Conservation (phyloP, 345 rosid genomes). For the Hevea brasiliensis region DNA sequence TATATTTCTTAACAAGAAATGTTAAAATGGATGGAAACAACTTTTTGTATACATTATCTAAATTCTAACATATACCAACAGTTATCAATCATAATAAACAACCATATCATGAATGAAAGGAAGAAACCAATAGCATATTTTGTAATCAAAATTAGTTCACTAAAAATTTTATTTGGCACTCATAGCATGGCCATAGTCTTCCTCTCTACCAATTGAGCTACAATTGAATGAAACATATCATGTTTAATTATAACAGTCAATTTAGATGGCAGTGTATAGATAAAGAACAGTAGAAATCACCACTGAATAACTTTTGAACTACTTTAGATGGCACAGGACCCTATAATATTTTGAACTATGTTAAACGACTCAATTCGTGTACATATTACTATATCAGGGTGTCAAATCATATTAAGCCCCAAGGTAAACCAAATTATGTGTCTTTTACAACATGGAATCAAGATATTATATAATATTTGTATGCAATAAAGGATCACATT, state of each 20-base stretch:
- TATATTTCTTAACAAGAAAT: neutral
- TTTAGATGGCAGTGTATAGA: neutral
- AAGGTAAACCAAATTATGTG: neutral
- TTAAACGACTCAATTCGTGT: neutral
- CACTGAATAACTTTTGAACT: neutral
- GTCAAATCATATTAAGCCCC: neutral
- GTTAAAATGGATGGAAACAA: neutral
- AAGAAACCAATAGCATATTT: neutral
- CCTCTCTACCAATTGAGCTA: neutral
- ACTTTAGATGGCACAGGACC: neutral
- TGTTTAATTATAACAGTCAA: neutral
- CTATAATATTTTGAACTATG: neutral
- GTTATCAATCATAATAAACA: neutral
- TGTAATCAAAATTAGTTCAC: too few relatives aligned
- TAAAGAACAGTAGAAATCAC: neutral
- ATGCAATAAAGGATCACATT: neutral
- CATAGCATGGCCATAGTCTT: neutral
- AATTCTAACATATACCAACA: neutral
- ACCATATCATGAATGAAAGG: neutral
- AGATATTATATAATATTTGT: neutral
- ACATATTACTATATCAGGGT: neutral
- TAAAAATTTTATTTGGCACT: neutral
- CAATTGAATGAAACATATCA: conserved; percentile 1
- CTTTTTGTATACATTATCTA: neutral
- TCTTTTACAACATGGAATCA: neutral